These are phyloP conservation scores for Tuber magnatum DNA, from an alignment of 495 filamentous ascomycete genomes.

Conservation along the genomic window DNA sequence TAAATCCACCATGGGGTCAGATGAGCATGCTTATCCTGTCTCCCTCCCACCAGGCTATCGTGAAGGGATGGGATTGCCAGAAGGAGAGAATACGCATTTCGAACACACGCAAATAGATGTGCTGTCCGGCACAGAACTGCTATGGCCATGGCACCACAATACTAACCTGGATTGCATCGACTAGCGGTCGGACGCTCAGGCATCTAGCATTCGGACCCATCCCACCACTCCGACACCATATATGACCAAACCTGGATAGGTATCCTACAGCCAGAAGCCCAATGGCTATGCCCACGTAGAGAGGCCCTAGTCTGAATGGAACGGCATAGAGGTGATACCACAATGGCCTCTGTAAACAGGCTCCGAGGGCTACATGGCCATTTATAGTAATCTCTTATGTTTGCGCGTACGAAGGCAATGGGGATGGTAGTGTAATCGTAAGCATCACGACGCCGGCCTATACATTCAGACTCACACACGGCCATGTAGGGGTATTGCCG, in stretches of 20 bases:
- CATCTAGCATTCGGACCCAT: constrained; percentile 10
- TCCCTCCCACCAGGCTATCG: constrained; percentile 42
- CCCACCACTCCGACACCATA: constrained; percentile 19
- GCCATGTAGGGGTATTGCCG: neutral
- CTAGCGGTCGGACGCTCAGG: constrained; percentile 6
- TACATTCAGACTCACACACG: neutral
- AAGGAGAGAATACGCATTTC: constrained; percentile 34
- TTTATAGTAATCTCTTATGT: neutral
- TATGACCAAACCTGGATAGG: neutral
- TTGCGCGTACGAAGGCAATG: neutral
- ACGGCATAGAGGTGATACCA: constrained; percentile 16
- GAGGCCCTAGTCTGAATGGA: constrained; percentile 11
- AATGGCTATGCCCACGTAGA: constrained; percentile 22
- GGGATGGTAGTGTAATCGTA: neutral
- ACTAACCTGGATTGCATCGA: neutral
- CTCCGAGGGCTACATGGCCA: neutral
- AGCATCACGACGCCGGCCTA: neutral
- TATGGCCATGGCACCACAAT: constrained; percentile 19
- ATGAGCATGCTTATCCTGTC: constrained; percentile 39
- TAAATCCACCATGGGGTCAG: too few species aligned
- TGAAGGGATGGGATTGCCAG: constrained; percentile 42
- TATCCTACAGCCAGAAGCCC: constrained; percentile 6
- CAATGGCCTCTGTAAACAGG: neutral
- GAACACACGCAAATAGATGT: constrained; percentile 38
- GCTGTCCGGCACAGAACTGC: constrained; percentile 39